phyloP scores from a whole-genome alignment of 2,329 filamentous ascomycete species.

The Microthyrium microscopicum region DNA sequence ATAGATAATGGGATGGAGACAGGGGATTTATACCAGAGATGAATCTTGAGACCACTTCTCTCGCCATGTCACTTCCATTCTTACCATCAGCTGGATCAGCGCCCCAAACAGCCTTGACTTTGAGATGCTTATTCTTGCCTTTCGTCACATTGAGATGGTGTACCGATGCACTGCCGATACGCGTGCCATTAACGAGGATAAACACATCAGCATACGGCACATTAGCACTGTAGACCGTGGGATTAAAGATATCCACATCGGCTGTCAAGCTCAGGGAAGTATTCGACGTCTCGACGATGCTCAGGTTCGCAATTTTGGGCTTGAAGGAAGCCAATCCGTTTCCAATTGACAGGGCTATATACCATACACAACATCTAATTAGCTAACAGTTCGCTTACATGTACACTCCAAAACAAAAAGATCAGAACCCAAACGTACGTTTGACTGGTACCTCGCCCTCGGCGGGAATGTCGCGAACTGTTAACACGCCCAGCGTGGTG shows the following conservation, averaged over 20 bases:
- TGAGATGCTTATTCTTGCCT: constrained; percentile 56
- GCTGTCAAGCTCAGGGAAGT: constrained; percentile 57
- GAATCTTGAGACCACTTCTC: constrained; percentile 66
- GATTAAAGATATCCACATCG: constrained; percentile 71
- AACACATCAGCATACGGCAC: constrained; percentile 71
- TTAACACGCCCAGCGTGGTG: constrained; percentile 66
- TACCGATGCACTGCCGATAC: constrained; percentile 59
- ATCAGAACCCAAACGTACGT: constrained; percentile 62
- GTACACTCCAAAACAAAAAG: background rate
- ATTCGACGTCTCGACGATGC: constrained; percentile 54
- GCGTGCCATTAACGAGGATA: constrained; percentile 53
- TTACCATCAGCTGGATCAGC: constrained; percentile 46
- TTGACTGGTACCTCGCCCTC: constrained; percentile 80
- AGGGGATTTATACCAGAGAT: constrained; percentile 48
- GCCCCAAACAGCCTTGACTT: constrained; percentile 57
- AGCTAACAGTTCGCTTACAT: background rate
- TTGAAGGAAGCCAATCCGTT: constrained; percentile 19
- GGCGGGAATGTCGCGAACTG: constrained; percentile 66
- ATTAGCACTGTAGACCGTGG: constrained; percentile 66
- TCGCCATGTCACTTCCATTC: constrained; percentile 44
- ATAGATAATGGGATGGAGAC: background rate
- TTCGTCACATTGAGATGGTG: constrained; percentile 44
- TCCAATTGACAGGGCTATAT: constrained; percentile 39
- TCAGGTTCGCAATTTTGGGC: constrained; percentile 54
- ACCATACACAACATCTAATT: background rate